phyloP scores from a whole-genome alignment of 345 rosid genomes.

The Dimocarpus longan region DNA sequence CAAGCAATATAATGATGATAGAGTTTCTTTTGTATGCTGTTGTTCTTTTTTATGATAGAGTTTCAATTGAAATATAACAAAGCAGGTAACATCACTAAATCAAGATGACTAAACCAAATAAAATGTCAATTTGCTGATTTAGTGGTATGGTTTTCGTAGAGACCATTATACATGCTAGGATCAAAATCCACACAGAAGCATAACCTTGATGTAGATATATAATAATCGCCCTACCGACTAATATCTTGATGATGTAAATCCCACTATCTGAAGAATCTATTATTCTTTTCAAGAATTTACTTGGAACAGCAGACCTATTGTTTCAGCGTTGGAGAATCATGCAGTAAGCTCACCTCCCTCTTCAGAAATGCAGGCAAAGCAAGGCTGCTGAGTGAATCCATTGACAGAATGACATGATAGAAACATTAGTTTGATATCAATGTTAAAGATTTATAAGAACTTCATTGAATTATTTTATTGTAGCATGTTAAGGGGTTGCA shows the following conservation, averaged over 20 bases:
- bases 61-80: too few relatives aligned
- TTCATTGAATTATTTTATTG: neutral
- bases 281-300: neutral
- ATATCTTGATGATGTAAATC: too few relatives aligned
- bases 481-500: neutral
- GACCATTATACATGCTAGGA: conserved; percentile 1
- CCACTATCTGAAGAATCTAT: neutral
- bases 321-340: conserved; percentile 15
- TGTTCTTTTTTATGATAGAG: too few relatives aligned
- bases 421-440: conserved; percentile 7
- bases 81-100: too few relatives aligned
- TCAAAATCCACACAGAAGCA: neutral
- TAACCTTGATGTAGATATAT: neutral
- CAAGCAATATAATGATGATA: too few relatives aligned
- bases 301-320: conserved; percentile 13
- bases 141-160: neutral
- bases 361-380: conserved; percentile 79
- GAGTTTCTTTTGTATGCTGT: too few relatives aligned
- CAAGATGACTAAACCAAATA: neutral
- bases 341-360: conserved; percentile 68
- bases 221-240: neutral
- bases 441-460: neutral
- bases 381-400: conserved; percentile 88
- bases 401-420: conserved; percentile 20
- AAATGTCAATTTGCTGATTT: neutral